Percentiles rank a stretch among this genome's conserved stretches.
Evolutionary conservation across 306 rosid species (phyloP).

Genomic region (Vigna angularis): DNA sequence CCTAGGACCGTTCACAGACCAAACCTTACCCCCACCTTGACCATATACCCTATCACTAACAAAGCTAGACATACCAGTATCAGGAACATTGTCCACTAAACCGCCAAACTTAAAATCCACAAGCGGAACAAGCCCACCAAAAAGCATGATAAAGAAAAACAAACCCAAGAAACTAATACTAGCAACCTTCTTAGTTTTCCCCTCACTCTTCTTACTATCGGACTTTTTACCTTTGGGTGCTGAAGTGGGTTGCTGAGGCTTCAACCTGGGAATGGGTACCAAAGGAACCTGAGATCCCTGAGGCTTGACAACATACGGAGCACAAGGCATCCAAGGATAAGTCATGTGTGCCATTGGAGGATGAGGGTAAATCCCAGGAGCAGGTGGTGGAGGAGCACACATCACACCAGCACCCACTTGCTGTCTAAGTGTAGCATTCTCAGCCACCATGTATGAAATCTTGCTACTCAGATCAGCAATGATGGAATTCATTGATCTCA

Average conservation of each 20-base stretch:
- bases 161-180: constrained; percentile 93
- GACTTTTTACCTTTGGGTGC: constrained; percentile 60
- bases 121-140: constrained; percentile 82
- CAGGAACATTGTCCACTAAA: constrained; percentile 52
- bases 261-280: constrained; percentile 92
- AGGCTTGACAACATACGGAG: constrained; percentile 79
- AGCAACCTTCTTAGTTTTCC: constrained; percentile 92
- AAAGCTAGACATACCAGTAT: constrained; percentile 57
- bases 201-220: constrained; percentile 69
- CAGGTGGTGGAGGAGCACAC: constrained; percentile 66
- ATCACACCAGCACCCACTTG: constrained; percentile 73
- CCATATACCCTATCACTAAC: constrained; percentile 55
- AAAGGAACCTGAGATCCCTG: constrained; percentile 90
- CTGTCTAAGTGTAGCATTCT: constrained; percentile 86
- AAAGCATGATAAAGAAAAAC: constrained; percentile 74
- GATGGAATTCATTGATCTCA: constrained; percentile 81
- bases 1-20: constrained; percentile 49
- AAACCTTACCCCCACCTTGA: constrained; percentile 64
- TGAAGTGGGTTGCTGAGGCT: constrained; percentile 66
- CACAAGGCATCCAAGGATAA: constrained; percentile 83
- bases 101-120: constrained; percentile 69
- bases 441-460: constrained; percentile 79
- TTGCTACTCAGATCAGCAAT: constrained; percentile 78
- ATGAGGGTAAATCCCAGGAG: constrained; percentile 77
- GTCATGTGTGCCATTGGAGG: constrained; percentile 73